phyloP scores from a whole-genome alignment of 2,329 filamentous ascomycete genomes.

The Alternaria triticimaculans region DNA sequence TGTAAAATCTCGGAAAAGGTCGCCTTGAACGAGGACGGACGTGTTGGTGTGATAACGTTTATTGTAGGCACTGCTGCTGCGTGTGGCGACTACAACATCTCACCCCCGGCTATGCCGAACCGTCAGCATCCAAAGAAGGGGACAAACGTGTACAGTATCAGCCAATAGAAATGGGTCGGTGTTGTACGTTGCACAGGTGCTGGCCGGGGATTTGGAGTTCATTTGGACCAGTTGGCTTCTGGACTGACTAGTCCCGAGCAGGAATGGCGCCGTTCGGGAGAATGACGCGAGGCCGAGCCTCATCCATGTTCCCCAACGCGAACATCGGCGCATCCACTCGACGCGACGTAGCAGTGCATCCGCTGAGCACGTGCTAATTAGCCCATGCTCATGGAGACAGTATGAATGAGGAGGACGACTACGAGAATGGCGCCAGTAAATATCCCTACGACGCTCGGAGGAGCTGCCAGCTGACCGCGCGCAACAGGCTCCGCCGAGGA shows the following conservation, averaged over 20 bases:
- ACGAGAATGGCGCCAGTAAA: slow-evolving; percentile 49
- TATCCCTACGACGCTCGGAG: neutral
- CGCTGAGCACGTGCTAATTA: neutral
- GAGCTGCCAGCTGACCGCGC: slow-evolving; percentile 14
- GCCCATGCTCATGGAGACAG: slow-evolving; percentile 6
- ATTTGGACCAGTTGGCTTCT: no score
- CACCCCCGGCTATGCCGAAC: no score
- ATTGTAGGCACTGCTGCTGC: no score
- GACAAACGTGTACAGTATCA: no score
- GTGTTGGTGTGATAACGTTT: no score
- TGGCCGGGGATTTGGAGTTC: no score
- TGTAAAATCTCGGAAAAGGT: no score
- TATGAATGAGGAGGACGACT: slow-evolving; percentile 58
- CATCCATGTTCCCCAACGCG: slow-evolving; percentile 15
- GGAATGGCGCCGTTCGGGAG: neutral
- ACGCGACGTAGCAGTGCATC: slow-evolving; percentile 5
- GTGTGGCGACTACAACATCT: no score
- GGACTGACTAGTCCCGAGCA: neutral
- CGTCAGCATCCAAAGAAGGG: no score
- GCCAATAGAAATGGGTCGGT: no score
- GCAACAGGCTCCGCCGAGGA: slow-evolving; percentile 34
- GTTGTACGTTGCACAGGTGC: no score
- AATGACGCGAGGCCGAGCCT: slow-evolving; percentile 16
- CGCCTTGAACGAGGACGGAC: no score
- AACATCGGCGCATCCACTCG: neutral